These are phyloP conservation scores for Cryptosporidium bovis DNA, from an alignment of 169 alveolate genomes.

Conservation along the genomic window DNA sequence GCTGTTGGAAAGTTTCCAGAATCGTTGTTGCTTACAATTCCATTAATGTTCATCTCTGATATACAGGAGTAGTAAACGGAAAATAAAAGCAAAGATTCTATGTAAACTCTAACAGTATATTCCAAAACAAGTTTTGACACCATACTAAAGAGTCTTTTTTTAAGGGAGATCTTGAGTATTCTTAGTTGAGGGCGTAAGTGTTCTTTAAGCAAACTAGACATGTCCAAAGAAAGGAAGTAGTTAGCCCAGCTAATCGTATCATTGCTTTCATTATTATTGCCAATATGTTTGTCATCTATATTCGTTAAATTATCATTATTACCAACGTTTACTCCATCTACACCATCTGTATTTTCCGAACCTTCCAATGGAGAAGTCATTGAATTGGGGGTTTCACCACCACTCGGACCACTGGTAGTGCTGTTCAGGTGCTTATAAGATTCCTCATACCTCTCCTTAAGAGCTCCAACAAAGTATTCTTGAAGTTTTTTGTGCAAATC, in stretches of 20 bases:
- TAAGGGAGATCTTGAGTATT: conserved; percentile 56
- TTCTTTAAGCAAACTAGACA: conserved; percentile 48
- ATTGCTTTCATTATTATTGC: background rate
- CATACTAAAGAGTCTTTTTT: conserved; percentile 41
- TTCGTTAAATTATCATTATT: background rate
- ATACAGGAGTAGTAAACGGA: conserved; percentile 21
- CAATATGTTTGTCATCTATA: background rate
- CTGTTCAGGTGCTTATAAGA: background rate
- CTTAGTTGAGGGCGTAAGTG: conserved; percentile 60
- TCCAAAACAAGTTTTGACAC: conserved; percentile 50
- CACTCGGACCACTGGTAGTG: too few relatives aligned
- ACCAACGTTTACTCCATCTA: too few relatives aligned
- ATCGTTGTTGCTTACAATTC: background rate
- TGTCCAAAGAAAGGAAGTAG: conserved; percentile 46
- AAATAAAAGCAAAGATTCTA: conserved; percentile 38
- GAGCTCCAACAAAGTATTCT: conserved; percentile 14
- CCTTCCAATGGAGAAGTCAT: too few relatives aligned
- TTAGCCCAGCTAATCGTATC: background rate
- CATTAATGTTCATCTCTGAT: too few relatives aligned
- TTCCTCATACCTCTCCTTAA: conserved; percentile 2
- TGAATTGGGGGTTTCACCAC: too few relatives aligned
- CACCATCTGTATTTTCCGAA: too few relatives aligned
- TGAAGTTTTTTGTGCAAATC: conserved; percentile 47
- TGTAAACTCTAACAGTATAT: conserved; percentile 22
- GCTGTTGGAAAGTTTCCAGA: background rate